A percentile compares a stretch with the other conserved stretches of the same genome.
These are phyloP conservation scores for Scedosporium minutisporum DNA, from an alignment of 2,329 filamentous ascomycete species.

Conservation along the genomic window DNA sequence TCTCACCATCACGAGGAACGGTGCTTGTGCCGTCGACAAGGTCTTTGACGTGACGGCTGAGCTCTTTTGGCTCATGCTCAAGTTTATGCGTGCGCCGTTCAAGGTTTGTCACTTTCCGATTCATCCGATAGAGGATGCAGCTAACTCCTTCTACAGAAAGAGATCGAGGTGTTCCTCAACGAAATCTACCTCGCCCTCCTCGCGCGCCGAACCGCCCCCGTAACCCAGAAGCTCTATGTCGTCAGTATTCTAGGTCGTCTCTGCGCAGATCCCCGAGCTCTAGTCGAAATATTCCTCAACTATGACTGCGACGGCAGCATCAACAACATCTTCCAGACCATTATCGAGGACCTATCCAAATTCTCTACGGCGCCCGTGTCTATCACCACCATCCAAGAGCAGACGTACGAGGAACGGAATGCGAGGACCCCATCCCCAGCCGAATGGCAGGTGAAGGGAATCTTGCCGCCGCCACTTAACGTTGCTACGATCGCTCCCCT, in stretches of 20 bases:
- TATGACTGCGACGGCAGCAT: constrained; percentile 95
- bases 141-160: constrained; percentile 52
- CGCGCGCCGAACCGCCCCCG: constrained; percentile 75
- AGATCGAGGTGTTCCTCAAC: constrained; percentile 95
- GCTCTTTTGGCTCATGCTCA: constrained; percentile 96
- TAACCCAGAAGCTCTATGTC: constrained; percentile 88
- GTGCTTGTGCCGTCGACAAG: constrained; percentile 79
- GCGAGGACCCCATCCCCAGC: constrained; percentile 48
- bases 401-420: constrained; percentile 74
- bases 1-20: constrained; percentile 87
- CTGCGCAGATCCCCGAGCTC: constrained; percentile 72
- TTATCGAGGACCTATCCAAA: constrained; percentile 87
- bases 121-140: not conserved
- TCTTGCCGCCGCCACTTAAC: constrained; percentile 76
- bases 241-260: constrained; percentile 77
- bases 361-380: constrained; percentile 72
- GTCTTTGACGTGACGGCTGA: constrained; percentile 96
- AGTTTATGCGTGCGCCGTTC: constrained; percentile 83
- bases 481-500: constrained; percentile 61
- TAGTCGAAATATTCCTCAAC: constrained; percentile 95
- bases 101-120: constrained; percentile 48
- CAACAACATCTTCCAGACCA: constrained; percentile 92
- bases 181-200: constrained; percentile 92
- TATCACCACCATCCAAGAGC: constrained; percentile 68
- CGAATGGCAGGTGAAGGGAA: constrained; percentile 83